Evolutionary conservation across 2,329 filamentous ascomycete genomes (phyloP), one percentile per base, ranked within the genome.

Genomic region (Xenosphaeropsis pyriputrescens): DNA sequence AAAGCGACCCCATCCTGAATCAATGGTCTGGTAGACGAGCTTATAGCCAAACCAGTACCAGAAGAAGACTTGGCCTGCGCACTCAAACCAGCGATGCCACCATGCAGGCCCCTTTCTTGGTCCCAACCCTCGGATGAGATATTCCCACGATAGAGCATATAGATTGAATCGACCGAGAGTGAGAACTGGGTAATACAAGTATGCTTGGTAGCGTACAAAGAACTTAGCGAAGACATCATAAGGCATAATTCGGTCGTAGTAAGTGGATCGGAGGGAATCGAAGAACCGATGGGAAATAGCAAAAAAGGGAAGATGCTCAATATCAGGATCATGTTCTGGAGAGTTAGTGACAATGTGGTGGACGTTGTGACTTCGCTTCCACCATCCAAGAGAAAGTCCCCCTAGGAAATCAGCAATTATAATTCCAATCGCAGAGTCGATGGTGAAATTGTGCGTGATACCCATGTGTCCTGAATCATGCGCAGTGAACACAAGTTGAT

Each of bases 401-500:
- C 91, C 91, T 15, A 91, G 63, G 50, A 81, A 96, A 56, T 94
- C 82, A 38, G 88, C 86, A 50, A 95, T 81, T 45, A 93, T 62
- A 52, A 96, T 94, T 35, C 85, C 89, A 44, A 98, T 85, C 35
- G 81, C 67, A 2, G 80, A 81, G 57, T 98, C 91, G 29, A 75
- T 60, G 36, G 82, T 77, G 56, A 89, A 96, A 54, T 79, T 69
- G 59, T 96, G 89, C 2, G 91, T 98, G 50, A 98, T 94, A 47
- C 85, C 91, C 81, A 95, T 93, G 58, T 98, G 91, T 6, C 85
- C 88, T 36, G 89, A 85, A 64, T 98, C 91, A 58, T 98, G 91
- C 43, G 85, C 91, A 1, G 80, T 79, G 54, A 98, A 98, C 37
- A 89, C 82, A 18, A 96, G 70, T 56, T 96, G 91, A 54, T 96